Evolutionary conservation across 148 eudicot genomes (phyloP).

Genomic region (Camellia japonica): DNA sequence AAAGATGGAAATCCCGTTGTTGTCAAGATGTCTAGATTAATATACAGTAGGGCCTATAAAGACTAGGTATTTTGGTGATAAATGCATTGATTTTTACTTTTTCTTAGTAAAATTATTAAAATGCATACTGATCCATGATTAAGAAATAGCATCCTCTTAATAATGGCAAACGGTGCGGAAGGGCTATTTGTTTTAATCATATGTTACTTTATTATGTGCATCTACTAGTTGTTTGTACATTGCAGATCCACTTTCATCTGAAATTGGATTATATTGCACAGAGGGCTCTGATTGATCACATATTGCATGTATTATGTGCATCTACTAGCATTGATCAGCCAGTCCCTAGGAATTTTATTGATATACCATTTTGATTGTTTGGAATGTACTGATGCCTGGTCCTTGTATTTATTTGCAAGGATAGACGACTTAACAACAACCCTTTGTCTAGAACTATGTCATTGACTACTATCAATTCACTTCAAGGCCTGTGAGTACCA

Average conservation of each 20-base stretch:
- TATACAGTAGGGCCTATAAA: background rate
- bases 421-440: constrained; percentile 86
- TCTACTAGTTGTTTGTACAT: too few species aligned
- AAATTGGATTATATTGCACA: too few species aligned
- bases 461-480: constrained; percentile 47
- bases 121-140: background rate
- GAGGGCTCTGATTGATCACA: too few species aligned
- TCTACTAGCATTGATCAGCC: background rate
- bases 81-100: too few species aligned
- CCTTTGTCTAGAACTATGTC: constrained; percentile 45
- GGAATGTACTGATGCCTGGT: constrained; percentile 19
- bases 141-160: background rate
- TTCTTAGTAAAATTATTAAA: too few species aligned
- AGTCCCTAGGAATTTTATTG: background rate
- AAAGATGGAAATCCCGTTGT: background rate
- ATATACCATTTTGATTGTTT: constrained; percentile 7
- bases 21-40: background rate
- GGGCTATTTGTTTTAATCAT: too few species aligned
- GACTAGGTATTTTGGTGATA: background rate
- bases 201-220: too few species aligned
- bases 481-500: constrained; percentile 81
- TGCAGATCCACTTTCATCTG: too few species aligned
- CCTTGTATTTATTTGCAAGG: constrained; percentile 35
- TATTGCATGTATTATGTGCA: too few species aligned
- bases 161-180: too few species aligned